Percentiles rank a stretch among this genome's conserved stretches.
phyloP scores from a whole-genome alignment of 768 basidiomycete species.

The Boletus rubropictus region DNA sequence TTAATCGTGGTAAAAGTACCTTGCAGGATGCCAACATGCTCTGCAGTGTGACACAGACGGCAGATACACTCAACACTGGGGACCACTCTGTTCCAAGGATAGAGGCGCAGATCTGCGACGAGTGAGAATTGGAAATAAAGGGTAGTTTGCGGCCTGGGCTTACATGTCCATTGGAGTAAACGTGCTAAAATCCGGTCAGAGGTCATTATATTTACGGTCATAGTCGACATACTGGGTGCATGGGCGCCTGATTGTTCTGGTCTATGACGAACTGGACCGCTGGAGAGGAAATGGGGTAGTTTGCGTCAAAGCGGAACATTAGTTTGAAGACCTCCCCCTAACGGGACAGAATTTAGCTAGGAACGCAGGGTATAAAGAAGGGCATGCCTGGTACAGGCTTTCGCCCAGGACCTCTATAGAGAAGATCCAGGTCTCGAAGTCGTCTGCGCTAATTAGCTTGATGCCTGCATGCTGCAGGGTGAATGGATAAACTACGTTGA shows the following conservation, averaged over 20 bases:
- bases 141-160: slow-evolving; percentile 14
- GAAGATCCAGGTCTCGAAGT: slow-evolving; percentile 74
- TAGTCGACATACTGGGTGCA: slow-evolving; percentile 62
- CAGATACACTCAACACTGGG: slow-evolving; percentile 76
- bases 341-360: background rate
- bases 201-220: slow-evolving; percentile 1
- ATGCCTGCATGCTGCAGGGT: slow-evolving; percentile 48
- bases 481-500: background rate
- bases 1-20: slow-evolving; percentile 36
- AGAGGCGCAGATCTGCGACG: slow-evolving; percentile 73
- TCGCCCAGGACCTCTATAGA: slow-evolving; percentile 82
- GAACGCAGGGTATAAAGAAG: background rate
- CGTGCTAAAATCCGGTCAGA: slow-evolving; percentile 47
- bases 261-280: slow-evolving; percentile 81
- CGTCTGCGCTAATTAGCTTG: slow-evolving; percentile 64
- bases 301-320: slow-evolving; percentile 74
- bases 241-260: slow-evolving; percentile 57
- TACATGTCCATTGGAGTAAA: slow-evolving; percentile 86
- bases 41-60: slow-evolving; percentile 81
- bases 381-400: slow-evolving; percentile 61
- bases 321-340: slow-evolving; percentile 75
- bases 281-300: slow-evolving; percentile 84
- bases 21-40: slow-evolving; percentile 93
- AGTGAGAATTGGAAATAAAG: slow-evolving; percentile 15
- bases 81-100: slow-evolving; percentile 90